These are phyloP conservation scores for Butyriboletus loyo DNA, from an alignment of 768 basidiomycete genomes.

Conservation along the genomic window DNA sequence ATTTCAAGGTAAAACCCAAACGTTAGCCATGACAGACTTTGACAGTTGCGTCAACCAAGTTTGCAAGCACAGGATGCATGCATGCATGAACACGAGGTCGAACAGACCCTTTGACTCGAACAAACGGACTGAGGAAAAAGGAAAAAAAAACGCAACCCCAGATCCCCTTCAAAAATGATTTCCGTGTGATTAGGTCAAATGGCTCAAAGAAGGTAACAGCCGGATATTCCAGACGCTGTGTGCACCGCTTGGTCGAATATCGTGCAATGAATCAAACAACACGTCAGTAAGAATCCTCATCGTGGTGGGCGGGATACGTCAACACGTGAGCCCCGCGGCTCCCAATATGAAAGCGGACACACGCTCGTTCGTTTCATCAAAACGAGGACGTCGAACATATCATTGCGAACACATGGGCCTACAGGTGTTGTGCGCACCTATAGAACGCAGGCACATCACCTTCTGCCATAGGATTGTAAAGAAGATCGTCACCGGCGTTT, in stretches of 20 bases:
- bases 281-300: background rate
- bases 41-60: conserved; percentile 6
- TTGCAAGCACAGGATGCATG: conserved; percentile 16
- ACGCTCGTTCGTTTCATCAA: conserved; percentile 17
- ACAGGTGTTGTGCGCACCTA: conserved; percentile 10
- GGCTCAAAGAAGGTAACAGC: conserved; percentile 1
- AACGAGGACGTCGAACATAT: conserved; percentile 16
- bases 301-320: conserved; percentile 1
- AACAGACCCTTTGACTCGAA: conserved; percentile 10
- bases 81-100: conserved; percentile 24
- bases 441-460: conserved; percentile 15
- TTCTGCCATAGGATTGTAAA: conserved; percentile 14
- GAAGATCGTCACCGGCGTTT: conserved; percentile 12
- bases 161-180: conserved; percentile 6
- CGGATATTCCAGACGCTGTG: background rate
- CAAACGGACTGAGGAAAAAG: conserved; percentile 6
- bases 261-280: conserved; percentile 6
- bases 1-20: conserved; percentile 27
- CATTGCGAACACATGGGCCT: conserved; percentile 11
- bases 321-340: background rate
- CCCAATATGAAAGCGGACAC: background rate
- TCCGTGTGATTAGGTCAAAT: conserved; percentile 9
- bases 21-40: conserved; percentile 7
- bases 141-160: conserved; percentile 1
- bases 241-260: background rate